phyloP scores from a whole-genome alignment of 495 filamentous ascomycete species.

The Hypoxylon crocopeplum region DNA sequence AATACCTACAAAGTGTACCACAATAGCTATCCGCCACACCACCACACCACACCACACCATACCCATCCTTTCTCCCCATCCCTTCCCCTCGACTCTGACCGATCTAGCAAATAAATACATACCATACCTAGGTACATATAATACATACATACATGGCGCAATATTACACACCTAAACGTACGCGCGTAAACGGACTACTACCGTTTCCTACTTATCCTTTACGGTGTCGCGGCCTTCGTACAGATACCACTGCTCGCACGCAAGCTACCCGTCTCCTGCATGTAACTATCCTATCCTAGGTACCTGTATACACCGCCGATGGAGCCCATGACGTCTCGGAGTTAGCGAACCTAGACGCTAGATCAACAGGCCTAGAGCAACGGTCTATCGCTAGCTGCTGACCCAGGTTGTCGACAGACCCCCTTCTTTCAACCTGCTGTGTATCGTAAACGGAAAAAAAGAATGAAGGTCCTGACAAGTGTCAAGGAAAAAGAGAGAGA shows the following conservation, averaged over 20 bases:
- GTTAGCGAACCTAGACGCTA: conserved; percentile 23
- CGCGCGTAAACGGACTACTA: background rate
- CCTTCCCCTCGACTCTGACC: too few relatives aligned
- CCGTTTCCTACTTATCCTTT: background rate
- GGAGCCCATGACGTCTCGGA: conserved; percentile 10
- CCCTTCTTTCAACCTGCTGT: background rate
- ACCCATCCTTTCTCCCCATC: too few relatives aligned
- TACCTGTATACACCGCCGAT: too few relatives aligned
- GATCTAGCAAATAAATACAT: too few relatives aligned
- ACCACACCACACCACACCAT: too few relatives aligned
- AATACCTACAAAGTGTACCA: background rate
- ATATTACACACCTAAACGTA: background rate
- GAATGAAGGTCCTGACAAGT: conserved; percentile 27
- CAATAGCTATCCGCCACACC: conserved; percentile 17
- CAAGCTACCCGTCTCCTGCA: background rate
- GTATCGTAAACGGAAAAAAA: conserved; percentile 7
- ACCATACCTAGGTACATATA: too few relatives aligned
- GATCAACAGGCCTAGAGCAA: conserved; percentile 19
- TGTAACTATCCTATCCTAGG: background rate
- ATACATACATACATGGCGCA: conserved; percentile 1
- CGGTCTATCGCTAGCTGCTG: conserved; percentile 19
- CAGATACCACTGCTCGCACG: too few relatives aligned
- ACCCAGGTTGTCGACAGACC: background rate
- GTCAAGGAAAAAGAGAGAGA: conserved; percentile 16
- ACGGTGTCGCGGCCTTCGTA: background rate